Base-by-base conservation (phyloP, 768 basidiomycete species). In the Collybiopsis luxurians region DNA sequence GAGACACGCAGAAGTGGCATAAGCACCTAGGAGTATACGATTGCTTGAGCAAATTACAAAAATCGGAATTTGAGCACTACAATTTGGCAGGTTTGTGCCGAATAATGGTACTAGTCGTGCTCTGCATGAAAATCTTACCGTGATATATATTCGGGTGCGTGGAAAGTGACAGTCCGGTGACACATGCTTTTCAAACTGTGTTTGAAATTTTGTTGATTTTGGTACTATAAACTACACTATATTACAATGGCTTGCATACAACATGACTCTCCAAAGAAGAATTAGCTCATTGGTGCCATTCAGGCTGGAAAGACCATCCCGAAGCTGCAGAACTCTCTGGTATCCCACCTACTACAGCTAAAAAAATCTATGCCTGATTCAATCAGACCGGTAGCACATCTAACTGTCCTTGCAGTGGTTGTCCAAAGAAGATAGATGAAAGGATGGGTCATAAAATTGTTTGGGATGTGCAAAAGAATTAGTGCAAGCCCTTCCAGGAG, bases 401-500 rank as follows among this genome's bases (percentile, higher is more conserved):
- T 13, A 36, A 53, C 27, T 1, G 12, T 15, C 56, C 28, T 15
- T 26, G 57, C 26, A 24, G 31, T 53, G 60, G 60, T 13, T 50
- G 54, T 24, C 59, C 61, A 13, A 23, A 24, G 4, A 62, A 53
- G 21, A 19, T 57, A 2, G 40, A n/a, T 24, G 58, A 59, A 3
- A 13, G 34, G 17, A 46, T 40, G 24, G 19, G 21, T 10, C 55
- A 28, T 15, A 17, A 28, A 30, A n/a, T 60, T 34, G n/a, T 59
- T 10, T 48, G 50, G 12, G 27, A 53, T 23, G 58, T 50, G 17
- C 10, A 1, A 13, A 44, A 47, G 28, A 38, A 60, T 24, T 55
- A 59, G 26, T 55, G 53, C 15, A 36, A 27, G 44, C 61, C 61
- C 15, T 58, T 62, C 44, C 12, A 15, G 12, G 54, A 56, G 27